Base-by-base conservation (phyloP, 768 basidiomycete genomes). In the Lactifluus echinatus region DNA sequence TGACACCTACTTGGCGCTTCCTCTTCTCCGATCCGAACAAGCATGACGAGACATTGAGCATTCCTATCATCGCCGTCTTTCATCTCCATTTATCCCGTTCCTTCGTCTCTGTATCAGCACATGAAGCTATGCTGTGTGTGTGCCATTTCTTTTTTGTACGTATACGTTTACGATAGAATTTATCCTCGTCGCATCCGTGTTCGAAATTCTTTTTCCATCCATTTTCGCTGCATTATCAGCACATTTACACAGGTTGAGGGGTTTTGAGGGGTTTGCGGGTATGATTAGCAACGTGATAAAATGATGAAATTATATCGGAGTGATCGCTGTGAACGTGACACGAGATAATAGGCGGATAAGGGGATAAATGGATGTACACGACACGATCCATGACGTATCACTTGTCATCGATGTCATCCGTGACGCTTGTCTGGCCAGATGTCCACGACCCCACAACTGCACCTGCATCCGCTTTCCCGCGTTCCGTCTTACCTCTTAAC, bases 401-500 rank as follows among this genome's bases (percentile, higher is more conserved):
- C 43, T 34, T 23, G 48, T 44, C 33, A 44, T 56, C 21, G 1
- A 29, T 51, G 10, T 8, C 50, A 36, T 44, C 43, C 0, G 51
- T 54, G 12, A 49, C 31, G 23, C 57, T 59, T 19, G 57, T 43
- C 47, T 34, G 52, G 57, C 52, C 47, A 29, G 57, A 54, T 53
- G 31, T 45, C 53, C 52, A 59, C 33, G 57, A 59, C 15, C 52
- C 57, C 12, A 43, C 47, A 28, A 24, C 29, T n/a, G 42, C 33
- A 37, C 31, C 28, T 39, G 45, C 36, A 21, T 46, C 57, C 45
- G 31, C 7, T 50, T n/a, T 19, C n/a, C 17, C 24, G 8, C 37
- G 34, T 15, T 51, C 56, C 39, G 46, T 28, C 31, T 53, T 58
- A 15, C 39, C 46, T 33, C 29, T 40, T 33, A n/a, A 12, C 42